Conservation (phyloP, 2,329 filamentous ascomycete species). For the Arthrinium phaeospermum region DNA sequence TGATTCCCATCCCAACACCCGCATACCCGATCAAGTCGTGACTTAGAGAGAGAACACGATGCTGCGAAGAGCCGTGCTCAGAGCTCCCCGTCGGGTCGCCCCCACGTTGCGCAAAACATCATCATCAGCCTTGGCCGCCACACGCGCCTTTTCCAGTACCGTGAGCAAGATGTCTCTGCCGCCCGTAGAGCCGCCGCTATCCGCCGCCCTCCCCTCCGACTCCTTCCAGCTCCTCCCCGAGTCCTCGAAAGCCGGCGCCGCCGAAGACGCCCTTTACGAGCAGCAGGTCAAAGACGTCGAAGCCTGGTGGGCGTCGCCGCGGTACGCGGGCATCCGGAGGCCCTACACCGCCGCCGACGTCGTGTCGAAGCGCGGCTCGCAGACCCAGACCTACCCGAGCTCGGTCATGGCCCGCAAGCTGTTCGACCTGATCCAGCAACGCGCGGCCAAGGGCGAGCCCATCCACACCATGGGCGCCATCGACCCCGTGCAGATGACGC, state of each 20-base stretch:
- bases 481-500: slow-evolving; percentile 99
- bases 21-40: background rate
- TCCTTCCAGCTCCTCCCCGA: slow-evolving; percentile 86
- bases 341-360: slow-evolving; percentile 91
- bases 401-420: slow-evolving; percentile 95
- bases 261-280: slow-evolving; percentile 86
- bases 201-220: slow-evolving; percentile 68
- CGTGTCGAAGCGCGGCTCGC: slow-evolving; percentile 87
- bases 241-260: slow-evolving; percentile 74
- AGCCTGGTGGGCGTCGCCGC: slow-evolving; percentile 86
- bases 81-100: slow-evolving; percentile 31
- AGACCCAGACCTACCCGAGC: slow-evolving; percentile 88
- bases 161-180: slow-evolving; percentile 58
- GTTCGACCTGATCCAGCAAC: slow-evolving; percentile 84
- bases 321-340: slow-evolving; percentile 87
- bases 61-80: slow-evolving; percentile 36
- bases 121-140: background rate
- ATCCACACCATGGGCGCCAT: slow-evolving; percentile 98
- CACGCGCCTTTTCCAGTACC: slow-evolving; percentile 44
- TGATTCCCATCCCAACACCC: background rate
- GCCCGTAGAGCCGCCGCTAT: slow-evolving; percentile 65
- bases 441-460: slow-evolving; percentile 78
- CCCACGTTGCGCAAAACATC: slow-evolving; percentile 26
- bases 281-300: slow-evolving; percentile 85
- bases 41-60: slow-evolving; percentile 26